Base-by-base conservation (phyloP, 2,329 filamentous ascomycete species). In the Atkinsonella texensis region DNA sequence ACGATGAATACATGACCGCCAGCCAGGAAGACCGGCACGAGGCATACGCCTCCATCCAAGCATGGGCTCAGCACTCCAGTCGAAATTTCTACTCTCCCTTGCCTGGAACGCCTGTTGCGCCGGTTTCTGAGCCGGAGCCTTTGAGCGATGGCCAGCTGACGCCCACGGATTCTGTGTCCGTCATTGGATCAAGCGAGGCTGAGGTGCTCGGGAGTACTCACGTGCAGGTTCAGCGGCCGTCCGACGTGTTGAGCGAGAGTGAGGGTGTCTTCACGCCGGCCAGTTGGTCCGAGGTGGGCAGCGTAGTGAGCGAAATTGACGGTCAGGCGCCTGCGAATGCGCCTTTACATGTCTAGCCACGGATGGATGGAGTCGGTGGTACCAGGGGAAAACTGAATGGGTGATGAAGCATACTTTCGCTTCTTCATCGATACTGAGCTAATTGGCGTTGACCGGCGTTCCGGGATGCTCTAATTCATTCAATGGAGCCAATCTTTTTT, bases 201-300 rank as follows among this genome's bases (percentile, higher is more conserved):
- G 56, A 35, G 3, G 73, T 77, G 44, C 54, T 75, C 31, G 73
- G 65, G 28, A 65, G 72, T 35, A 74, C 77, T 42, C 66, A 64
- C 2, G 68, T 62, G 9, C 68, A 68, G 32, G 68, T 57, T 12
- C 68, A 66, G 17, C 62, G 63, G 1, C 68, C 73, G 43, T 77
- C 70, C 50, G 79, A 81, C 54, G 73, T 82, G 15, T 65, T 81
- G 68, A 83, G 79, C 58, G 76, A 80, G 56, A 78, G 76, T 58
- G 77, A 76, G 33, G 78, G 77, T 32, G 74, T 82, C 59, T 64
- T 72, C 51, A 84, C 80, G 0, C 80, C 81, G 0, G 73, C 74
- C 1, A 81, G 76, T 63, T 84, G 81, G 81, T 81, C 77, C 7
- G 81, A 84, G 60, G 74, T 84, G 13, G 81, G 79, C 53, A 84